Percentiles rank a stretch among this genome's conserved stretches.
phyloP scores from a whole-genome alignment of 1,284 basidiomycete genomes.

The Melampsora americana region DNA sequence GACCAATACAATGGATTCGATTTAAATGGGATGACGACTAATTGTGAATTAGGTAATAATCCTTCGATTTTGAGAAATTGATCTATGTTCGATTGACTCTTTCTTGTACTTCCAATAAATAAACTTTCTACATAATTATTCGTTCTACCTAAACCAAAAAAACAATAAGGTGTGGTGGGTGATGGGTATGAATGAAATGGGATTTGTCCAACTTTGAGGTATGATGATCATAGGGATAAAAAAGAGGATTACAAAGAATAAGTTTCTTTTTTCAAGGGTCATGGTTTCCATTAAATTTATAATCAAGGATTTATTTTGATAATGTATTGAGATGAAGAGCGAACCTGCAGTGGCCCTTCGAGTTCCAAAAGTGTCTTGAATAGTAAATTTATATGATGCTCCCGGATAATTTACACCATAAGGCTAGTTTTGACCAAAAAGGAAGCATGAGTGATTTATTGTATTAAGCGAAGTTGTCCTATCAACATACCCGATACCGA shows the following conservation, averaged over 20 bases:
- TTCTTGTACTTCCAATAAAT: slow-evolving; percentile 81
- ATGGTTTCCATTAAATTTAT: too few species aligned
- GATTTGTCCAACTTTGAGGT: slow-evolving; percentile 73
- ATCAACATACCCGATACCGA: slow-evolving; percentile 66
- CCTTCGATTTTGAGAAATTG: slow-evolving; percentile 90
- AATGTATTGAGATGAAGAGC: background rate
- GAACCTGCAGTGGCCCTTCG: slow-evolving; percentile 83
- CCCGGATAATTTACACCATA: slow-evolving; percentile 92
- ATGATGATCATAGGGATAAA: too few species aligned
- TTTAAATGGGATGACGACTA: slow-evolving; percentile 82
- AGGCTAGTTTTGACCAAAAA: slow-evolving; percentile 61
- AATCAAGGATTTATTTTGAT: background rate
- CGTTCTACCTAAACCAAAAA: slow-evolving; percentile 95
- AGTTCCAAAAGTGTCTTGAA: slow-evolving; percentile 84
- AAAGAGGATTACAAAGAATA: too few species aligned
- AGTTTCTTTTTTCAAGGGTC: too few species aligned
- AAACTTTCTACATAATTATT: slow-evolving; percentile 99
- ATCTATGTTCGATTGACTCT: slow-evolving; percentile 59
- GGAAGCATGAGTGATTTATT: slow-evolving; percentile 12
- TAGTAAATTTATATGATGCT: slow-evolving; percentile 94
- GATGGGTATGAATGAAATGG: slow-evolving; percentile 87
- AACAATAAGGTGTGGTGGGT: slow-evolving; percentile 84
- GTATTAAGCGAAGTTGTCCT: background rate
- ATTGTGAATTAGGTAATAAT: slow-evolving; percentile 93
- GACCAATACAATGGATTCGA: slow-evolving; percentile 67